Evolutionary conservation across 192 early-diverging fungal species (phyloP), one percentile per base, ranked within the genome.

Genomic region (Mortierella hygrophila): DNA sequence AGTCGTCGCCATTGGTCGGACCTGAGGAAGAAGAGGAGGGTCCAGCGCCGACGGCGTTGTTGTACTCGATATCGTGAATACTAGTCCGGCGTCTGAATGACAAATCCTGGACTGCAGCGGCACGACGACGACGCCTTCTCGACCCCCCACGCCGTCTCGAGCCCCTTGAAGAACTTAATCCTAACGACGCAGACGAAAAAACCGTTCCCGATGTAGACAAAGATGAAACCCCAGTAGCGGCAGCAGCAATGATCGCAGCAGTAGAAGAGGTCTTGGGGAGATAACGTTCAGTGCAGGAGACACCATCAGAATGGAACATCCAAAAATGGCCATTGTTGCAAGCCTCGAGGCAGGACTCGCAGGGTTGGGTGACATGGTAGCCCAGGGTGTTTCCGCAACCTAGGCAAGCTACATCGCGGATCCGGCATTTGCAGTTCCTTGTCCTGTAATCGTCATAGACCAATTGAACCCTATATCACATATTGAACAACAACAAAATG

Each of bases 371-470:
- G 23, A 96, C 95, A 88, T 96, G 95, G 83, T 97, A 97, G 11
- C 96, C 96, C 40, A 95, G 86, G 6, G 91, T 88, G 77, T 93
- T 93, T 41, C 92, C 92, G 79, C 92, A 96, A 76, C 91, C 93
- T 26, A 96, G 71, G 83, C 96, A 97, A 18, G 95, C 95, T 4
- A 97, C 92, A 82, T 97, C 96, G 3, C 95, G 87, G 68, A 97
- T 97, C 44, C 92, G 82, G 79, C 96, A 97, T 40, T 89, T 90
- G 76, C 96, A 97, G 79, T 95, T 96, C 32, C 93, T 78, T 5
- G 96, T 96, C 80, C 93, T 78, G 82, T 96, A 96, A 78, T 96
- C 96, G n/a, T 96, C 91, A 38, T 93, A 92, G 4, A 97, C 91
- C n/a, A 96, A 83, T 60, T 95, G 93, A 3, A 96, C 92, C 29